phyloP scores from a whole-genome alignment of 2,329 filamentous ascomycete species.

The Daldinia eschscholtzii region DNA sequence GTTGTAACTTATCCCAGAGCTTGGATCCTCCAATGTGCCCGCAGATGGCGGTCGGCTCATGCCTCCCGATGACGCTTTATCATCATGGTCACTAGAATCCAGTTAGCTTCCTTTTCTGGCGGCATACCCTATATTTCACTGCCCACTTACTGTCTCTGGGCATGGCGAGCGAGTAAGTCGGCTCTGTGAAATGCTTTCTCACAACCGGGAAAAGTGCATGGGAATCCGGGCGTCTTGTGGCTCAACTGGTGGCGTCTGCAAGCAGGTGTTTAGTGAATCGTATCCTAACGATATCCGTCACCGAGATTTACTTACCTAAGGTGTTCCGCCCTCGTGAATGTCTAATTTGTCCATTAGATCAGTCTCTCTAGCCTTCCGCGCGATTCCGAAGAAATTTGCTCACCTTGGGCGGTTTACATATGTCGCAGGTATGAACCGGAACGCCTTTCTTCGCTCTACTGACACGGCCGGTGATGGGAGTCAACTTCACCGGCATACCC shows the following conservation, averaged over 20 bases:
- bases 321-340: conserved; percentile 73
- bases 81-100: conserved; percentile 60
- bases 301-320: conserved; percentile 60
- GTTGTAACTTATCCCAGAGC: conserved; percentile 28
- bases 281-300: conserved; percentile 18
- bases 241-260: conserved; percentile 71
- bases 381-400: conserved; percentile 17
- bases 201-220: conserved; percentile 66
- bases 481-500: conserved; percentile 63
- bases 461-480: conserved; percentile 68
- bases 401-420: conserved; percentile 66
- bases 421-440: conserved; percentile 68
- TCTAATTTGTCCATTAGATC: conserved; percentile 57
- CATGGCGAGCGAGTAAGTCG: conserved; percentile 71
- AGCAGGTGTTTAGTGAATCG: conserved; percentile 45
- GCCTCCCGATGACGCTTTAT: conserved; percentile 51
- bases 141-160: conserved; percentile 63
- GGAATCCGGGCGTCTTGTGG: conserved; percentile 66
- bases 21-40: conserved; percentile 42
- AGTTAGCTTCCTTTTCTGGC: conserved; percentile 16
- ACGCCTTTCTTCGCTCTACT: conserved; percentile 71
- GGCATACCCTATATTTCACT: neutral
- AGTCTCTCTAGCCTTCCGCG: conserved; percentile 13
- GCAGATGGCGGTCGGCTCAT: conserved; percentile 50
- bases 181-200: conserved; percentile 69